Conservation (phyloP, 352 stramenopile species). For the Phytophthora gonapodyides region DNA sequence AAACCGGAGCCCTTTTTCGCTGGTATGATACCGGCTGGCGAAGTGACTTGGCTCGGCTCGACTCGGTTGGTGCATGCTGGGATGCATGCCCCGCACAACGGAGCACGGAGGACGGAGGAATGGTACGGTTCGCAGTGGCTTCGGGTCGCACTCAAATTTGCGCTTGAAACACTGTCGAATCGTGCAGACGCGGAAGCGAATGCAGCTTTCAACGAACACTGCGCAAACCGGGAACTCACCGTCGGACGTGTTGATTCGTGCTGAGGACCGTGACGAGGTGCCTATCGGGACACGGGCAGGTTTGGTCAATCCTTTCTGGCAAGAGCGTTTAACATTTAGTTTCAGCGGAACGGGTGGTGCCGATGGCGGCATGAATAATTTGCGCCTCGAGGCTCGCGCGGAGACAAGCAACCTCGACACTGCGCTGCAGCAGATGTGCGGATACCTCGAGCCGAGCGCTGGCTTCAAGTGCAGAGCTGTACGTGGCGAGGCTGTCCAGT, state of each 20-base stretch:
- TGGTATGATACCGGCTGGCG: neutral
- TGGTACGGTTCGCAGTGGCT: slow-evolving; percentile 7
- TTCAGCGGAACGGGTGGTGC: slow-evolving; percentile 8
- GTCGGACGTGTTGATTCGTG: slow-evolving; percentile 9
- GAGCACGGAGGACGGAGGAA: slow-evolving; percentile 1
- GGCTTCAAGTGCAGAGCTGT: slow-evolving; percentile 25
- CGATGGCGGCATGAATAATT: slow-evolving; percentile 16
- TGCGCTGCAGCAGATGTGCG: slow-evolving; percentile 8
- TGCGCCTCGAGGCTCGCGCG: neutral
- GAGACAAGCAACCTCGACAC: slow-evolving; percentile 3
- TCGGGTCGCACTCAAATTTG: slow-evolving; percentile 7
- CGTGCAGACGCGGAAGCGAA: neutral
- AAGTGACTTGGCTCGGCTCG: slow-evolving; percentile 1
- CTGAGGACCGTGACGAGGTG: neutral
- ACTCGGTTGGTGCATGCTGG: neutral
- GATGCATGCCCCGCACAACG: no score
- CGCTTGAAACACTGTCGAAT: slow-evolving; percentile 6
- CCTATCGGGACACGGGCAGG: neutral
- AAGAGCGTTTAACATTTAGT: slow-evolving; percentile 15
- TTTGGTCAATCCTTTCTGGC: slow-evolving; percentile 15
- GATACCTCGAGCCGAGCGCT: slow-evolving; percentile 6
- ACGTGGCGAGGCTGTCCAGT: slow-evolving; percentile 21
- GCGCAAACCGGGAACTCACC: slow-evolving; percentile 7
- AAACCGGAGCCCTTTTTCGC: neutral
- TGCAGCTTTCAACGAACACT: neutral